Conservation (phyloP, 805 yeast species). For the Spathaspora arborariae region DNA sequence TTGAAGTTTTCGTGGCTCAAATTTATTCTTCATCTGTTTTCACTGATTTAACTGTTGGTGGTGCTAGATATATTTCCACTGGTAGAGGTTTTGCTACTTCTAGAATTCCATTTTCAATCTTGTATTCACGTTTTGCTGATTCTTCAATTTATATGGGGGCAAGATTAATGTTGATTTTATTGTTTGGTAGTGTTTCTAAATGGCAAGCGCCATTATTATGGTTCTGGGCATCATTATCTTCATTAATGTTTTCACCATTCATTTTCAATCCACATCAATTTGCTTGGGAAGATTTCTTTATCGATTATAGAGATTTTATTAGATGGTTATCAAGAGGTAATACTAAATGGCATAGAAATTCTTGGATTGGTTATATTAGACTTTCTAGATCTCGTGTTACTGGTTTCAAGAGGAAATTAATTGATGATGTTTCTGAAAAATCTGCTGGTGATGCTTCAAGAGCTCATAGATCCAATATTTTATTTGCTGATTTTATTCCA, state of each 20-base stretch:
- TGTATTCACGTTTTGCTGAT: constrained; percentile 70
- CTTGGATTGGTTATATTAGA: constrained; percentile 84
- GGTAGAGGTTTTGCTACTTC: constrained; percentile 81
- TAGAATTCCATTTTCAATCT: constrained; percentile 59
- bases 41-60: constrained; percentile 70
- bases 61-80: constrained; percentile 78
- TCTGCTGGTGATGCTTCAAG: constrained; percentile 67
- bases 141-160: constrained; percentile 84
- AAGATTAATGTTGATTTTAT: constrained; percentile 65
- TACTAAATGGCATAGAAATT: constrained; percentile 82
- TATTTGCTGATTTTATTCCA: constrained; percentile 75
- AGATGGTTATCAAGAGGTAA: constrained; percentile 91
- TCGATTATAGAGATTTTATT: constrained; percentile 92
- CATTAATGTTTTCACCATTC: constrained; percentile 89
- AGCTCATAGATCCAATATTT: constrained; percentile 72
- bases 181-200: constrained; percentile 69
- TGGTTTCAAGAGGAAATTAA: constrained; percentile 77
- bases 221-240: constrained; percentile 94
- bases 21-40: constrained; percentile 68
- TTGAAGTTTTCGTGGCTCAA: constrained; percentile 76
- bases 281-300: constrained; percentile 91
- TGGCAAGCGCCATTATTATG: constrained; percentile 94
- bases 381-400: constrained; percentile 83
- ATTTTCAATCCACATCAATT: constrained; percentile 97
- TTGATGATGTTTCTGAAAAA: constrained; percentile 65